Evolutionary conservation across 768 basidiomycete genomes (phyloP).

Genomic region (Boletus subparvulus): DNA sequence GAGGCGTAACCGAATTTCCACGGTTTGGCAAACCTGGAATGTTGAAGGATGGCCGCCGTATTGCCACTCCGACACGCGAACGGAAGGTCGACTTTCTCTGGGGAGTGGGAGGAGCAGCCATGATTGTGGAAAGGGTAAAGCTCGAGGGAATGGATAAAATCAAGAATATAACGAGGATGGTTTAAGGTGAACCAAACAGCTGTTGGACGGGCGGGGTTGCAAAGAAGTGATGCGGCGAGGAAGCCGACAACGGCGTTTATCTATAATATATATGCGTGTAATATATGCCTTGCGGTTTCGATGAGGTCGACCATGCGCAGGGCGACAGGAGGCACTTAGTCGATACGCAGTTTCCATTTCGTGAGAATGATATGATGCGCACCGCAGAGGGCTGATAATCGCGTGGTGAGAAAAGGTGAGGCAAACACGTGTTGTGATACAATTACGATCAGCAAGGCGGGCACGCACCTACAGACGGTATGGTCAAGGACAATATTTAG

Average conservation of each 20-base stretch:
- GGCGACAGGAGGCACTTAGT: slow-evolving; percentile 24
- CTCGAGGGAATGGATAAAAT: slow-evolving; percentile 6
- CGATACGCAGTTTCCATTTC: slow-evolving; percentile 20
- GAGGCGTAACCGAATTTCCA: slow-evolving; percentile 24
- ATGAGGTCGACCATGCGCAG: slow-evolving; percentile 33
- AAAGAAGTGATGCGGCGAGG: slow-evolving; percentile 20
- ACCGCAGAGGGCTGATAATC: slow-evolving; percentile 34
- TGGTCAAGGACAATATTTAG: slow-evolving; percentile 3
- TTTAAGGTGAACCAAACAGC: slow-evolving; percentile 9
- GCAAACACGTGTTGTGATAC: slow-evolving; percentile 31
- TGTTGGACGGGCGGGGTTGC: slow-evolving; percentile 16
- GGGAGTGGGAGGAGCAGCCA: slow-evolving; percentile 30
- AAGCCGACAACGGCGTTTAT: slow-evolving; percentile 21
- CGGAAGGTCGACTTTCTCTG: slow-evolving; percentile 48
- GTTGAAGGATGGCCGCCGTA: slow-evolving; percentile 60
- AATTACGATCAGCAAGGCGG: slow-evolving; percentile 9
- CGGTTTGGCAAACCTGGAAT: slow-evolving; percentile 38
- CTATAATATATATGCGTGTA: slow-evolving; percentile 34
- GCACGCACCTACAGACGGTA: slow-evolving; percentile 12
- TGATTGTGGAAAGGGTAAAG: slow-evolving; percentile 19
- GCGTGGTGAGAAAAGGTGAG: slow-evolving; percentile 30
- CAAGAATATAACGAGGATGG: slow-evolving; percentile 4
- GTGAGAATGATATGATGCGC: slow-evolving; percentile 32
- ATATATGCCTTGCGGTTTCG: slow-evolving; percentile 36
- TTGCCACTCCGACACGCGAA: slow-evolving; percentile 52